Percentiles rank a stretch among this genome's conserved stretches.
phyloP scores from a whole-genome alignment of 2,329 filamentous ascomycete genomes.

The Pseudodiploospora longispora region DNA sequence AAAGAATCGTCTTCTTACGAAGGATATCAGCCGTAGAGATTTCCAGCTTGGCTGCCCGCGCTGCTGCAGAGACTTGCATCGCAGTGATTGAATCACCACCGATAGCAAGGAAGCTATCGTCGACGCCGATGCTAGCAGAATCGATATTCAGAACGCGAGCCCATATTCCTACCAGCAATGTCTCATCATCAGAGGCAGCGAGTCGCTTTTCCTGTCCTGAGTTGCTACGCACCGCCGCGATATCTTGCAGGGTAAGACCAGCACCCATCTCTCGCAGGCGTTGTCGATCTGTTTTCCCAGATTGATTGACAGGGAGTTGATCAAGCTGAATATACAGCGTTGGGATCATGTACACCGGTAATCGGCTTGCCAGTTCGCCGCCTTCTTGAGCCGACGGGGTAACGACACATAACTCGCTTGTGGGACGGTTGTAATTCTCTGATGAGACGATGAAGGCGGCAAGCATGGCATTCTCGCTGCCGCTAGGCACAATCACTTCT shows the following conservation, averaged over 20 bases:
- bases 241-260: neutral
- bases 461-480: neutral
- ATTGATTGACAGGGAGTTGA: slow-evolving; percentile 23
- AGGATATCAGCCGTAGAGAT: slow-evolving; percentile 6
- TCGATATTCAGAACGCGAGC: slow-evolving; percentile 24
- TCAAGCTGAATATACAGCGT: slow-evolving; percentile 28
- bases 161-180: slow-evolving; percentile 20
- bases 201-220: neutral
- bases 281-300: slow-evolving; percentile 3
- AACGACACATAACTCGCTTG: neutral
- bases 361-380: neutral
- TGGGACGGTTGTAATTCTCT: neutral
- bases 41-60: slow-evolving; percentile 2
- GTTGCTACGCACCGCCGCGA: neutral
- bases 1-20: neutral
- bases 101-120: slow-evolving; percentile 40
- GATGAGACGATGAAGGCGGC: neutral
- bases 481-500: neutral
- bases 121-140: slow-evolving; percentile 25
- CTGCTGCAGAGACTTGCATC: slow-evolving; percentile 32
- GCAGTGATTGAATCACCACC: slow-evolving; percentile 41
- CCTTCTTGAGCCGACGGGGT: neutral
- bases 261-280: slow-evolving; percentile 1
- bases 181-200: neutral
- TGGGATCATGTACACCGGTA: slow-evolving; percentile 31